Evolutionary conservation across 73 alveolate species (phyloP).

Genomic region (Stentor coeruleus): DNA sequence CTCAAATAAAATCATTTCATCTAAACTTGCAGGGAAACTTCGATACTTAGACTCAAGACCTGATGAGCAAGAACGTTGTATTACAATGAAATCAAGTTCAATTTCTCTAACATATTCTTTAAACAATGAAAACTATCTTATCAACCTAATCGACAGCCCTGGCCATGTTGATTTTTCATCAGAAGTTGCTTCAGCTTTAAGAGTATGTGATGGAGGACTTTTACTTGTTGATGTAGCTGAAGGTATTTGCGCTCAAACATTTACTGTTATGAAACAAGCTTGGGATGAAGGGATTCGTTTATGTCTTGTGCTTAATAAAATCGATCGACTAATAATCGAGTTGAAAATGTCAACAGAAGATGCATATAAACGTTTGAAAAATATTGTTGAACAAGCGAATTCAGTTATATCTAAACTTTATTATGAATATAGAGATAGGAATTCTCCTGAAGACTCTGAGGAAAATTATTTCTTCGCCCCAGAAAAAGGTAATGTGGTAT

Average conservation of each 20-base stretch:
- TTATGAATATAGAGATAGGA: conserved; percentile 47
- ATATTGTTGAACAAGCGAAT: conserved; percentile 33
- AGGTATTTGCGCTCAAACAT: conserved; percentile 94
- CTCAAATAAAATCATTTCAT: conserved; percentile 90
- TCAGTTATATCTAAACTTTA: conserved; percentile 33
- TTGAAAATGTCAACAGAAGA: conserved; percentile 68
- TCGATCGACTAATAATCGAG: conserved; percentile 48
- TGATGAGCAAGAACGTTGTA: conserved; percentile 96
- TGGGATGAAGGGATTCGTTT: conserved; percentile 97
- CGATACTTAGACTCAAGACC: conserved; percentile 97
- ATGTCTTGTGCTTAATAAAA: conserved; percentile 93
- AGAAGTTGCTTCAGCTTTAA: conserved; percentile 94
- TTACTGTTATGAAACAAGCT: conserved; percentile 94
- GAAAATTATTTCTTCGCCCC: conserved; percentile 89
- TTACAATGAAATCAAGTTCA: conserved; percentile 99
- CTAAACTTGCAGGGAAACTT: conserved; percentile 94
- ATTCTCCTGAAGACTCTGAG: conserved; percentile 59
- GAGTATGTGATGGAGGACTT: conserved; percentile 98
- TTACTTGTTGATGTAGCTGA: conserved; percentile 98
- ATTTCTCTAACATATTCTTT: conserved; percentile 81
- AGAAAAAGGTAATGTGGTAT: conserved; percentile 95
- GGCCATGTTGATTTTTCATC: conserved; percentile 99
- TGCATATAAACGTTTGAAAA: conserved; percentile 61
- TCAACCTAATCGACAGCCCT: conserved; percentile 99
- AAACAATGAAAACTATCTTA: conserved; percentile 50